Evolutionary conservation across 129 eudicot species (phyloP), one percentile per base, ranked within the genome.

Genomic region (Deinandra increscens): DNA sequence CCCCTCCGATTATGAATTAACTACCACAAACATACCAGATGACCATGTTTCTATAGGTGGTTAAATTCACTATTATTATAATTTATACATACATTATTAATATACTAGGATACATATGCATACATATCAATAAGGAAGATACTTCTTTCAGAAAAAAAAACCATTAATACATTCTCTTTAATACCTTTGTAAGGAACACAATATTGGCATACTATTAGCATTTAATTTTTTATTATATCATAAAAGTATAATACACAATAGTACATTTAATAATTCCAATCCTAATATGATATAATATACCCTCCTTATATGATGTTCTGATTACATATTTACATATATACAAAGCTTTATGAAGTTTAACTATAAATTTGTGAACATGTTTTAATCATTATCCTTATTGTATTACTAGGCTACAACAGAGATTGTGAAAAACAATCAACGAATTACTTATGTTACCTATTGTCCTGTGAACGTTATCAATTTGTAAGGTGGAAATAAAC

Each of bases 401-500:
- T 31, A 29, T 55, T 55, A 55, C 17, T 10, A 58, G 38, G 19
- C 63, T 51, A 54, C 46, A 46, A 60, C 31, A 68, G 55, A 56
- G 14, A 69, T 31, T 45, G 42, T 3, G 34, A 37, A 11, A 44
- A 22, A 55, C 15, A 29, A 68, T 23, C 13, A 9, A 41, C 55
- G 31, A 8, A 4, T 23, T 46, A 66, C 15, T 65, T 26, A 60
- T 39, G 77, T 53, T 80, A 93, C 98, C 95, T 79, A 84, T 68
- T 9, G 75, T 26, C 84, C 79, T 85, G 26, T 68, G 70, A 53
- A 70, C 69, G 59, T 61, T 70, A 70, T 80, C 73, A 75, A 69
- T 73, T 60, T 82, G 81, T 74, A 85, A 46, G 26, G 81, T 81
- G 64, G 91, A 83, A 37, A 83, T 73, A 75, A 87, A 86, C 71